phyloP scores from a whole-genome alignment of 345 rosid genomes.

The Pistacia vera region DNA sequence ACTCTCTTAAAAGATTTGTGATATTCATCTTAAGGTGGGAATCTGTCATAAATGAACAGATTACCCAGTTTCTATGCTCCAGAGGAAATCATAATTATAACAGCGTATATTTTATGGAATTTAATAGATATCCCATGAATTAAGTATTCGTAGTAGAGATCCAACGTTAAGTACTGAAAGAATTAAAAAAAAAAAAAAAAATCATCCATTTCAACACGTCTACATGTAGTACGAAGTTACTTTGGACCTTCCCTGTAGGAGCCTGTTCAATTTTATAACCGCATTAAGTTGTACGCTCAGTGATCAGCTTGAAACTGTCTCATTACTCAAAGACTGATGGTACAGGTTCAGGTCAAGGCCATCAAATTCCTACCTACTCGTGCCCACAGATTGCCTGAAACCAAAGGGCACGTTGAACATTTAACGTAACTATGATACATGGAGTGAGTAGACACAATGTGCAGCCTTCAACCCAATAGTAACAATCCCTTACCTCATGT shows the following conservation, averaged over 20 bases:
- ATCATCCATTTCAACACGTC: neutral
- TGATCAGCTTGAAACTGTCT: conserved; percentile 57
- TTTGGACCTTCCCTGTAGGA: conserved; percentile 35
- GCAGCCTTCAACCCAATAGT: conserved; percentile 2
- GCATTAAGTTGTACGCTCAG: conserved; percentile 18
- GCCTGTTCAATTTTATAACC: conserved; percentile 35
- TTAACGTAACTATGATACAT: no score
- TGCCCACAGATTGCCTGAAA: conserved; percentile 71
- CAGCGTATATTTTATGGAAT: neutral
- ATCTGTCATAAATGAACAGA: no score
- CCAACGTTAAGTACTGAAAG: neutral
- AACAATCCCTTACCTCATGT: conserved; percentile 48
- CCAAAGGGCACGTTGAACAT: neutral
- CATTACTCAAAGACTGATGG: conserved; percentile 55
- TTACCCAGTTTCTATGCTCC: neutral
- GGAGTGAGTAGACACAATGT: no score
- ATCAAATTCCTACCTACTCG: conserved; percentile 80
- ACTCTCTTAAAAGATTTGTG: neutral
- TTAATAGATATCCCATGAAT: neutral
- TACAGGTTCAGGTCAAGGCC: conserved; percentile 81
- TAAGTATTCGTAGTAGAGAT: neutral
- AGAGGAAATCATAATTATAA: neutral
- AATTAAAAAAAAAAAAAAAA: neutral
- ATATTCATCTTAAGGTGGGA: no score
- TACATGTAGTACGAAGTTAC: neutral